These are phyloP conservation scores for Chalara sp. DNA, from an alignment of 2,329 filamentous ascomycete species.

Conservation along the genomic window DNA sequence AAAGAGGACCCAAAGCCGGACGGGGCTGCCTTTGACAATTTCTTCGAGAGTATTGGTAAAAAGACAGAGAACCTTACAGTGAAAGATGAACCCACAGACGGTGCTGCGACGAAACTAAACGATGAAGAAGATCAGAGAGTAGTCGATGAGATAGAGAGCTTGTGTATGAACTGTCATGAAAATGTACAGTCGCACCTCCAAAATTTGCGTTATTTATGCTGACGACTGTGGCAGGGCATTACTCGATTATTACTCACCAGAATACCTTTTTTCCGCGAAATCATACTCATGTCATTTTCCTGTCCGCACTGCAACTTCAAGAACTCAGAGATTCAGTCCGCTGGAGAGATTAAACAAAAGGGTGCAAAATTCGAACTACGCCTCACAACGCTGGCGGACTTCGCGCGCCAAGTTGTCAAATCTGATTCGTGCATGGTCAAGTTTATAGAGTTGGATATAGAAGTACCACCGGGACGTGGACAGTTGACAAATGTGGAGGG, in stretches of 20 bases:
- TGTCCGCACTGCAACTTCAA: slow-evolving; percentile 85
- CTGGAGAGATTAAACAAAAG: slow-evolving; percentile 84
- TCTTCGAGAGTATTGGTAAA: slow-evolving; percentile 57
- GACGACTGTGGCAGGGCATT: slow-evolving; percentile 50
- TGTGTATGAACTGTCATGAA: slow-evolving; percentile 81
- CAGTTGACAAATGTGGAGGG: slow-evolving; percentile 94
- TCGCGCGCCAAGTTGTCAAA: slow-evolving; percentile 85
- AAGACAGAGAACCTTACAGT: slow-evolving; percentile 48
- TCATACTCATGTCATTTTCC: slow-evolving; percentile 94
- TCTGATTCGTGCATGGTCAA: slow-evolving; percentile 81
- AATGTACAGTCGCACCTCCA: slow-evolving; percentile 46
- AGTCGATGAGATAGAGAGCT: slow-evolving; percentile 66
- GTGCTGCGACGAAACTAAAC: slow-evolving; percentile 22
- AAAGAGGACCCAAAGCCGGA: slow-evolving; percentile 32
- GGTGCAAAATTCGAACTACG: slow-evolving; percentile 79
- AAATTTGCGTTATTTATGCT: neutral
- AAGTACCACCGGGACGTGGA: slow-evolving; percentile 84
- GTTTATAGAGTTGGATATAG: slow-evolving; percentile 85
- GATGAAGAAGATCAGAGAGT: slow-evolving; percentile 43
- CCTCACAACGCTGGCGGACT: slow-evolving; percentile 64
- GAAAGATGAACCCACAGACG: slow-evolving; percentile 27
- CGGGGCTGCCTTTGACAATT: slow-evolving; percentile 41
- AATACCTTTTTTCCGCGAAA: slow-evolving; percentile 95
- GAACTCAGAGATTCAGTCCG: slow-evolving; percentile 91
- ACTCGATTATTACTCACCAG: slow-evolving; percentile 83